Base-by-base conservation (phyloP, 306 rosid genomes). In the Fragaria iinumae region DNA sequence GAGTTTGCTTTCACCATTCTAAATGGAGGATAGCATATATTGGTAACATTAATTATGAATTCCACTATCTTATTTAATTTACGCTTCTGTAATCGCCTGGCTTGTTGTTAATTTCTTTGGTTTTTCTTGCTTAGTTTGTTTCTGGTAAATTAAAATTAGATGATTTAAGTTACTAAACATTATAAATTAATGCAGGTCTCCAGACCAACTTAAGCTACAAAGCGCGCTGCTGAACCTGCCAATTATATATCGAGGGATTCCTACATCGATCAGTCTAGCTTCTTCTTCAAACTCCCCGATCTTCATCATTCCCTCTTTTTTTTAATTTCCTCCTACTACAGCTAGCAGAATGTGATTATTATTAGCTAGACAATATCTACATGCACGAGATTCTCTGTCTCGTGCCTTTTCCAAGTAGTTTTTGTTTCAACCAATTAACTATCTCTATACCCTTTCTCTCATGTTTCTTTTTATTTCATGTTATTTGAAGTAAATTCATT, bases 121-220 rank as follows among this genome's bases (percentile, higher is more conserved):
- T 57, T 12, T 25, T 59, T 23, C 38, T 60, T 60, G 2, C 66
- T 60, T 60, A 23, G 38, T 11, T 21, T 25, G 2, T 27, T 60
- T 25, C 8, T 55, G 11, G 66, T 59, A 11, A 62, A 52, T 4
- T 11, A 67, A 76, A 27, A 5, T 38, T 38, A 47, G 18, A 52
- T 60, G 71, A 14, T 71, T 3, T 2, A 18, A 71, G 43, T 34
- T 60, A 11, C 27, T 59, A 50, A 52, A 53, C 47, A 77, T 77
- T 83, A 36, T 73, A 12, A 38, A 38, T 38, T 38, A 71, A 75
- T 65, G 53, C 79, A 89, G 93, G 89, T 89, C 69, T 79, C 87
- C 78, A 89, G 87, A 79, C 43, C 85, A 81, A 50, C 76, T 57
- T 77, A 85, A 71, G 73, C 17, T 41, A 69, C 73, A 69, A 71